phyloP scores from a whole-genome alignment of 192 early-diverging fungal species.

The Linnemannia elongata region DNA sequence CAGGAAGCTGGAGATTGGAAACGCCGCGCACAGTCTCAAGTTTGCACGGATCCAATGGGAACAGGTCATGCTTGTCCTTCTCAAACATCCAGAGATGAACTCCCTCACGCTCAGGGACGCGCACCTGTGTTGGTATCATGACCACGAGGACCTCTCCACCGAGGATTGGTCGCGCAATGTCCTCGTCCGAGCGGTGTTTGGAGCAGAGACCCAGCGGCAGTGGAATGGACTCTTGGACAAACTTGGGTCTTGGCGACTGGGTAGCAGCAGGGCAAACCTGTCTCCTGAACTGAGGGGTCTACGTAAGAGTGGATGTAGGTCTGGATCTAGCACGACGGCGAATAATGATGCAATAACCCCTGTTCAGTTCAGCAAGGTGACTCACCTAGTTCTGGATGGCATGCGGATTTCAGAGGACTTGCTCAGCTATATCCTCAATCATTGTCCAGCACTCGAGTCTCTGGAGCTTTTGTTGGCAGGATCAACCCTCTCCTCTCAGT shows the following conservation, averaged over 20 bases:
- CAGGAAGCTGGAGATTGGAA: conserved; percentile 12
- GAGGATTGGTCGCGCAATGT: conserved; percentile 4
- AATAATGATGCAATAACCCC: neutral
- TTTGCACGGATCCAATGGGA: conserved; percentile 17
- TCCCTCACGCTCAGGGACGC: conserved; percentile 2
- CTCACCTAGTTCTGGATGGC: conserved; percentile 5
- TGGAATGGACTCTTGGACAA: conserved; percentile 4
- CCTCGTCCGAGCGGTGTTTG: neutral
- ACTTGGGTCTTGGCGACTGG: neutral
- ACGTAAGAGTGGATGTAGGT: neutral
- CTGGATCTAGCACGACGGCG: neutral
- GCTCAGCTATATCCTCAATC: conserved; percentile 5
- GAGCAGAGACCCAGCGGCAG: conserved; percentile 10
- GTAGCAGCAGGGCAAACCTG: neutral
- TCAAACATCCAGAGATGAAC: conserved; percentile 3
- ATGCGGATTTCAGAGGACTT: conserved; percentile 16
- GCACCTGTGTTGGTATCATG: neutral
- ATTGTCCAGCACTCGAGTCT: conserved; percentile 17
- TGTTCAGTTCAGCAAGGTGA: conserved; percentile 18
- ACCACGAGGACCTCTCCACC: neutral
- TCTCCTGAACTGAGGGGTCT: neutral
- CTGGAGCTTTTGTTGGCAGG: conserved; percentile 7
- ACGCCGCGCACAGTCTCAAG: neutral
- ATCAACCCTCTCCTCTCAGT: neutral
- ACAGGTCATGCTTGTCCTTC: conserved; percentile 9